Conservation (phyloP, 2,329 filamentous ascomycete genomes). For the Fusarium subglutinans region DNA sequence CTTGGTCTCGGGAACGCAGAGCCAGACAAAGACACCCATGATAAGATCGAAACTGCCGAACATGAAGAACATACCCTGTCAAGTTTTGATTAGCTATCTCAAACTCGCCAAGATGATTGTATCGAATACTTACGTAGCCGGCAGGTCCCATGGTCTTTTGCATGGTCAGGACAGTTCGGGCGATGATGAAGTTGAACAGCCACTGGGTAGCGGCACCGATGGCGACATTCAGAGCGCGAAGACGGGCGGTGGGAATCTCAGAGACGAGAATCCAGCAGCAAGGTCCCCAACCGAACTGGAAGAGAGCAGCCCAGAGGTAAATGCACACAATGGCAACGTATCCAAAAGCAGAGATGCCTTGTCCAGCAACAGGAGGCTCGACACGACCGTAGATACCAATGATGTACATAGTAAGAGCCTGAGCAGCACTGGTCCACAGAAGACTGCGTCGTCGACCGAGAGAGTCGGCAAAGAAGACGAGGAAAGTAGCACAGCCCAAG, state of each 20-base stretch:
- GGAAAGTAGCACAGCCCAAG: conserved; percentile 68
- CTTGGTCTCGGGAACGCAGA: conserved; percentile 77
- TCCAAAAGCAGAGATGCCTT: conserved; percentile 68
- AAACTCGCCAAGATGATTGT: not conserved
- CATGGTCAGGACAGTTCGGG: conserved; percentile 71
- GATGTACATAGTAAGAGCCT: conserved; percentile 72
- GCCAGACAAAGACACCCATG: conserved; percentile 73
- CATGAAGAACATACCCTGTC: conserved; percentile 71
- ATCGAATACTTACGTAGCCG: conserved; percentile 50
- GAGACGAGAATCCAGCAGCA: conserved; percentile 76
- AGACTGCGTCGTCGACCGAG: conserved; percentile 70
- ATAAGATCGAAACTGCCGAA: conserved; percentile 72
- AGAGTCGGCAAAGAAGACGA: conserved; percentile 74
- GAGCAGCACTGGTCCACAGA: conserved; percentile 71
- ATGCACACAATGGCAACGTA: conserved; percentile 77
- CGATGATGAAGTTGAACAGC: conserved; percentile 80
- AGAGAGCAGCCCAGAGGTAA: conserved; percentile 75
- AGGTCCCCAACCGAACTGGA: conserved; percentile 76
- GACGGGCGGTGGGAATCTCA: conserved; percentile 74
- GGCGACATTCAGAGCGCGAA: conserved; percentile 73
- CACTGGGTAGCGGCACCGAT: conserved; percentile 75
- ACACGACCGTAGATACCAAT: conserved; percentile 76
- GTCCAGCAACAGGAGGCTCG: conserved; percentile 63
- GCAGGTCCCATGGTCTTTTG: conserved; percentile 60
- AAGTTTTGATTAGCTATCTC: conserved; percentile 3